These are phyloP conservation scores for Cercophora newfieldiana DNA, from an alignment of 495 filamentous ascomycete genomes.

Conservation along the genomic window DNA sequence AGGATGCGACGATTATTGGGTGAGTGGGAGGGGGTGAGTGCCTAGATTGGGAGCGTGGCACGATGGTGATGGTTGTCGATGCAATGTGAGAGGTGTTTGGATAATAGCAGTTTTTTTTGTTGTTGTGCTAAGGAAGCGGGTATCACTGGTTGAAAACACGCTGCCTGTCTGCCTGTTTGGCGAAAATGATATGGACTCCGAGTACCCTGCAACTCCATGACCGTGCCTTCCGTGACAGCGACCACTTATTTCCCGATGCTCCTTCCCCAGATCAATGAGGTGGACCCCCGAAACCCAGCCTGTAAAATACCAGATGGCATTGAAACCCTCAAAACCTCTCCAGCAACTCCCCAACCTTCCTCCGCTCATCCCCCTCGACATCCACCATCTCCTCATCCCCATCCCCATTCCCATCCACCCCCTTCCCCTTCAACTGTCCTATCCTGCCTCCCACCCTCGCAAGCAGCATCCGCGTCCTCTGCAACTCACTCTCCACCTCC, in stretches of 20 bases:
- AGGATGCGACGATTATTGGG: conserved; percentile 44
- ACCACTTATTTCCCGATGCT: neutral
- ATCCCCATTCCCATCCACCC: conserved; percentile 26
- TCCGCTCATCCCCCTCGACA: conserved; percentile 40
- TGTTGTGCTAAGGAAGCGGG: neutral
- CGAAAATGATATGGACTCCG: conserved; percentile 6
- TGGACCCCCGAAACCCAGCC: neutral
- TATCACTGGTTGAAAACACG: neutral
- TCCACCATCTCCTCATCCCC: conserved; percentile 16
- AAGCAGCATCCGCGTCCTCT: conserved; percentile 73
- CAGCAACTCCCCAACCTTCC: conserved; percentile 43
- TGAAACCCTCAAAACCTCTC: conserved; percentile 30
- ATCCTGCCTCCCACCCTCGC: conserved; percentile 68
- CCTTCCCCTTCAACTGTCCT: conserved; percentile 32
- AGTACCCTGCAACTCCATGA: neutral
- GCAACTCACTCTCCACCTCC: conserved; percentile 70
- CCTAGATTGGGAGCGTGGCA: neutral
- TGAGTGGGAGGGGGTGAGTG: conserved; percentile 12
- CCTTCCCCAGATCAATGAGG: neutral
- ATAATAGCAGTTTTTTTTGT: neutral
- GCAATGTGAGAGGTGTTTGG: neutral
- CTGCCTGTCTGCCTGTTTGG: conserved; percentile 1
- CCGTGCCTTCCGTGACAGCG: neutral
- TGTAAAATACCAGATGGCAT: neutral
- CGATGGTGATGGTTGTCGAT: neutral